These are phyloP conservation scores for Aspergillus novofumigatus DNA, from an alignment of 2,329 filamentous ascomycete genomes.

Conservation along the genomic window DNA sequence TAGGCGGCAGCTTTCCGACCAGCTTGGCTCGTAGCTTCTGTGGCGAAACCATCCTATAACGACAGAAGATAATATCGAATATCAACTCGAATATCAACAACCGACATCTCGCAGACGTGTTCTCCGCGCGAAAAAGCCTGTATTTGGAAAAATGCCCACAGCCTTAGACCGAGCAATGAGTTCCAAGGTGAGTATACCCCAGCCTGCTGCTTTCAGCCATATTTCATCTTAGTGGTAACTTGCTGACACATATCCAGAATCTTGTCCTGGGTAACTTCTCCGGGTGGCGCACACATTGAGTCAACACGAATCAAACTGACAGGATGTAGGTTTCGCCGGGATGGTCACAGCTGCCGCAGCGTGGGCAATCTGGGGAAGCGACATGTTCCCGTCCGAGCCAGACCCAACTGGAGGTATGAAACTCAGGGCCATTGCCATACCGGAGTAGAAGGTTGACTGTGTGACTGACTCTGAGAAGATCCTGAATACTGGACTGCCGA, in stretches of 20 bases:
- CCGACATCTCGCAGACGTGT: neutral
- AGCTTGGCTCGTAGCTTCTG: neutral
- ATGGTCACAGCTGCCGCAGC: slow-evolving; percentile 75
- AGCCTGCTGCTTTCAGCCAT: neutral
- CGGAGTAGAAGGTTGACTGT: slow-evolving; percentile 7
- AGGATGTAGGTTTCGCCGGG: slow-evolving; percentile 66
- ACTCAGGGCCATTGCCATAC: neutral
- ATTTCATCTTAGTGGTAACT: neutral
- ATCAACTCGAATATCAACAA: slow-evolving; percentile 21
- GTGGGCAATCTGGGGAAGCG: slow-evolving; percentile 80
- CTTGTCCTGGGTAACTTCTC: slow-evolving; percentile 59
- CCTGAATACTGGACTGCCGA: slow-evolving; percentile 71
- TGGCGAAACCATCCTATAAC: neutral
- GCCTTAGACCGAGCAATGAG: slow-evolving; percentile 64
- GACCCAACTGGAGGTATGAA: slow-evolving; percentile 71
- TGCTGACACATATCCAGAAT: slow-evolving; percentile 48
- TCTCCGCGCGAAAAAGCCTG: neutral
- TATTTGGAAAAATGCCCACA: slow-evolving; percentile 57
- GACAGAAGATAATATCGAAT: slow-evolving; percentile 3
- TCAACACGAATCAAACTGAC: slow-evolving; percentile 17
- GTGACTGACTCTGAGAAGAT: slow-evolving; percentile 39
- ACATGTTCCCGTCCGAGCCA: slow-evolving; percentile 69
- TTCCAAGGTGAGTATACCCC: slow-evolving; percentile 54
- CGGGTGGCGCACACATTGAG: neutral
- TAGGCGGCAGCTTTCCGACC: slow-evolving; percentile 3